Conservation (phyloP, 225 moss, liverwort and hornwort species). For the Pseudoscleropodium purum region DNA sequence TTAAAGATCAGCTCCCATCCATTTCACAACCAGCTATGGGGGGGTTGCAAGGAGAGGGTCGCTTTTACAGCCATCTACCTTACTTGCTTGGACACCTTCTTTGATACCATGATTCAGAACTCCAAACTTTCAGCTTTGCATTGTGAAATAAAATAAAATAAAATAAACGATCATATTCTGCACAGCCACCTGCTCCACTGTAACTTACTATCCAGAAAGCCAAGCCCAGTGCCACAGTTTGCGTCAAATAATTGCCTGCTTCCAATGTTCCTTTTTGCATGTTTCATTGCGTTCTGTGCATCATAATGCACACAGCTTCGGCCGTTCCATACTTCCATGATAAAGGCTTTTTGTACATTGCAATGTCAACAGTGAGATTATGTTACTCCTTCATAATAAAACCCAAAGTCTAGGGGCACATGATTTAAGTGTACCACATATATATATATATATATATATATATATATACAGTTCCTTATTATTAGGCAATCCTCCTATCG, state of each 20-base stretch:
- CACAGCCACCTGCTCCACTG: not conserved
- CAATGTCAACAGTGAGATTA: not conserved
- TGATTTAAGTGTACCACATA: not conserved
- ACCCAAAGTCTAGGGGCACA: not conserved
- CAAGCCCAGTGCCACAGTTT: too few species aligned
- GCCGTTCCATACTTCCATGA: not conserved
- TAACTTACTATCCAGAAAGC: too few species aligned
- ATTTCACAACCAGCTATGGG: too few species aligned
- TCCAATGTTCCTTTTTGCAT: not conserved
- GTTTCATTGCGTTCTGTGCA: not conserved
- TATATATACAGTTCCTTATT: not conserved
- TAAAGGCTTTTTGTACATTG: not conserved
- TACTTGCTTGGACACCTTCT: too few species aligned
- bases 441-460: too few species aligned
- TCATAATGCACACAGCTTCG: not conserved
- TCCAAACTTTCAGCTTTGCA: not conserved
- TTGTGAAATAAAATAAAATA: too few species aligned
- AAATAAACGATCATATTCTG: not conserved
- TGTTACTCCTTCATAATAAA: not conserved
- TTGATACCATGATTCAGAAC: not conserved
- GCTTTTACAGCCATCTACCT: too few species aligned
- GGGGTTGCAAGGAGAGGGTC: too few species aligned
- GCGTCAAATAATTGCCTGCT: not conserved
- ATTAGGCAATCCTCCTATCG: not conserved
- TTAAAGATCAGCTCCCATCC: too few species aligned